Percentiles rank a stretch among this genome's conserved stretches.
phyloP scores from a whole-genome alignment of 2,329 filamentous ascomycete species.

The Fusarium drepaniforme region DNA sequence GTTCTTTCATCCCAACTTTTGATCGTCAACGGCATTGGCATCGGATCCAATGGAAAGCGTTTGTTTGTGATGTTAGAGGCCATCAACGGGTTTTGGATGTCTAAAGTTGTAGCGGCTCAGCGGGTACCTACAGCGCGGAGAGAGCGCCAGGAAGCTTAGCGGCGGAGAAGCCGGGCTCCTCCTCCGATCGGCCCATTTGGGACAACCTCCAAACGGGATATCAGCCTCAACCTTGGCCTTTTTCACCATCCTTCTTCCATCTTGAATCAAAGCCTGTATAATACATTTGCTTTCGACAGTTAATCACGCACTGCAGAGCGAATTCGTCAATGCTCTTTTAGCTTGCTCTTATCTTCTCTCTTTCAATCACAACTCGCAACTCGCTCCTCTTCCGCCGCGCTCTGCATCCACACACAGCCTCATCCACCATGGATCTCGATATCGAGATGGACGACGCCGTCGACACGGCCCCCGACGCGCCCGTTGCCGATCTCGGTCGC shows the following conservation, averaged over 20 bases:
- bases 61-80: not conserved
- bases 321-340: not conserved
- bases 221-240: constrained; percentile 21
- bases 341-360: not conserved
- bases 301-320: not conserved
- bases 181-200: constrained; percentile 23
- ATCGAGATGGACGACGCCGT: constrained; percentile 79
- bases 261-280: not conserved
- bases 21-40: not conserved
- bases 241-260: not conserved
- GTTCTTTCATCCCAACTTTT: not conserved
- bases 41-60: not conserved
- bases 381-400: not conserved
- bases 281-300: not conserved
- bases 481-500: constrained; percentile 43
- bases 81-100: not conserved
- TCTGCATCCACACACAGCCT: not conserved
- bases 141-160: constrained; percentile 11
- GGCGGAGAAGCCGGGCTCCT: constrained; percentile 29
- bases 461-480: constrained; percentile 49
- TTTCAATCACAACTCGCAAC: not conserved
- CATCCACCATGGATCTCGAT: constrained; percentile 70
- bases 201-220: constrained; percentile 4
- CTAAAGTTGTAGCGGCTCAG: not conserved
- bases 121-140: not conserved